Base-by-base conservation (phyloP, 1,284 basidiomycete species). In the Ustilago sp. region DNA sequence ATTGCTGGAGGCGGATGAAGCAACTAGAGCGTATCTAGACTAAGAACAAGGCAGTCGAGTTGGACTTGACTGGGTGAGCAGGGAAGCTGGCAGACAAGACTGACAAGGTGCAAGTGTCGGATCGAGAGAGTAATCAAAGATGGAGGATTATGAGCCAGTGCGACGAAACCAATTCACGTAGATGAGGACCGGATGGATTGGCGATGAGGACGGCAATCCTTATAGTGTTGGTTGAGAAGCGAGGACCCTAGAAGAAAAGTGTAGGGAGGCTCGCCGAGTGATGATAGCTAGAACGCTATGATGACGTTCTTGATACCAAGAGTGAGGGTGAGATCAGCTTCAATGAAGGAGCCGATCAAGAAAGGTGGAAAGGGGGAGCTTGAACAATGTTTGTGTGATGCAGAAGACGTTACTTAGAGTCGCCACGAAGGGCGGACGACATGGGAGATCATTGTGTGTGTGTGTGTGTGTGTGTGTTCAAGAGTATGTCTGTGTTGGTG, bases 161-260 rank as follows among this genome's bases (percentile, higher is more conserved):
- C 74, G 74, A 77, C 74, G 74, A 70, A 68, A 77, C 69, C 74
- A 68, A 77, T 68, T 65, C 69, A 72, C 74, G 74, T 77, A 77
- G 74, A 77, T 68, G 51, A 63, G 64, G 66, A 61, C 69, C 74
- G 69, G 74, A 54, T 38, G 66, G 66, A 72, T 28, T 52, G 53
- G 57, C 64, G 66, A 50, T 36, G 51, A 54, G 48, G 59, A 61
- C 63, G 69, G 74, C 57, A 63, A 72, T 71, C 74, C 52, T 72
- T 63, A 52, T 17, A 56, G 32, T 43, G 15, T 32, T 28, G 15
- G 51, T 48, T 36, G 39, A 15, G 31, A 34, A 41, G 64, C 61
- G 54, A 67, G n/a, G 64, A 41, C 50, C 58, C 70, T 73, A 63
- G 58, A 19, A 28, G 15, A 9, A 32, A 34, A 32, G 19, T 28